Conservation (phyloP, 352 stramenopile genomes). For the Aphanomyces invadans region DNA sequence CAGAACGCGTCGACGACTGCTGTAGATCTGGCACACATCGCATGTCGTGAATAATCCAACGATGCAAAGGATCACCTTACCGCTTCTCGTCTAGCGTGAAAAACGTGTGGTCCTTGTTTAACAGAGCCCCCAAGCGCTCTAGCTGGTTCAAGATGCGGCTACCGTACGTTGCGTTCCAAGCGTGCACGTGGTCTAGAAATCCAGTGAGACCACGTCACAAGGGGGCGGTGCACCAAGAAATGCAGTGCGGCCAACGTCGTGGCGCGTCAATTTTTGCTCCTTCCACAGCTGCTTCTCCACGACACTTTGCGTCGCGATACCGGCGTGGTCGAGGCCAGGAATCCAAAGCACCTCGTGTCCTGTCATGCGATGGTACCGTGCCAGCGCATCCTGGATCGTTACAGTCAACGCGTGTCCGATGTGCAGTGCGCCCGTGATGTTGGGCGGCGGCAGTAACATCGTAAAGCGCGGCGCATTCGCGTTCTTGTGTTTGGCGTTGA, state of each 20-base stretch:
- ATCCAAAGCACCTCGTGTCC: conserved; percentile 97
- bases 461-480: conserved; percentile 36
- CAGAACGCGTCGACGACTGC: conserved; percentile 98
- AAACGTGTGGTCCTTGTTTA: conserved; percentile 95
- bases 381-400: conserved; percentile 96
- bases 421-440: conserved; percentile 97
- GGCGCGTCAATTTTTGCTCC: conserved; percentile 78
- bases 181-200: conserved; percentile 89
- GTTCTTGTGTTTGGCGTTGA: not conserved
- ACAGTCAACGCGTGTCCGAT: conserved; percentile 96
- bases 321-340: conserved; percentile 96
- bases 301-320: conserved; percentile 98
- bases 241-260: conserved; percentile 95
- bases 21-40: conserved; percentile 39
- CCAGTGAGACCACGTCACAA: not conserved
- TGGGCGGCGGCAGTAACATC: conserved; percentile 93
- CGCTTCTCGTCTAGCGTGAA: conserved; percentile 98
- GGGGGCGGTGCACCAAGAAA: conserved; percentile 51
- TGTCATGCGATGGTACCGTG: conserved; percentile 96
- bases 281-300: conserved; percentile 98
- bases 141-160: conserved; percentile 95
- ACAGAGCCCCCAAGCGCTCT: conserved; percentile 85
- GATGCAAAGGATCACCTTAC: no score
- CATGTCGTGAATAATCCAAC: no score
- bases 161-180: conserved; percentile 98